Evolutionary conservation across 768 basidiomycete species (phyloP).

Genomic region (Boletus reticuloceps): DNA sequence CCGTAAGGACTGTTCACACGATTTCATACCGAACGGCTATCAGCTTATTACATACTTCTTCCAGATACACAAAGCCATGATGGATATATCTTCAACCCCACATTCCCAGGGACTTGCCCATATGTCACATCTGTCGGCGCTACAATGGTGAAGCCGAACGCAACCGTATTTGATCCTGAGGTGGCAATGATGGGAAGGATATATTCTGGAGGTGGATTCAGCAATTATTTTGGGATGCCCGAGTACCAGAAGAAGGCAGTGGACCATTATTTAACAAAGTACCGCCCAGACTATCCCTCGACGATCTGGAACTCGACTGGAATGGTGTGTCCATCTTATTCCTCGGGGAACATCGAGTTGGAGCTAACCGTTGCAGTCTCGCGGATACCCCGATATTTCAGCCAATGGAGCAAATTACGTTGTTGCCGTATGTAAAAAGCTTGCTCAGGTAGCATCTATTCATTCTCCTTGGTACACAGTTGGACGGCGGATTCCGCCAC

Average conservation of each 20-base stretch:
- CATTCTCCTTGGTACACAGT: constrained; percentile 1
- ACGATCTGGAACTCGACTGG: constrained; percentile 31
- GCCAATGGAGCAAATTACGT: constrained; percentile 36
- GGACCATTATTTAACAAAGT: constrained; percentile 28
- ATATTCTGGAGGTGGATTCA: constrained; percentile 44
- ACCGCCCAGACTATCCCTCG: constrained; percentile 26
- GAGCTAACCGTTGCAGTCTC: constrained; percentile 26
- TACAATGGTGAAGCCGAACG: constrained; percentile 41
- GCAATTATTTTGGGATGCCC: constrained; percentile 42
- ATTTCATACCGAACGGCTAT: neutral
- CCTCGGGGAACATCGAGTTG: too few relatives aligned
- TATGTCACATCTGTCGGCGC: constrained; percentile 51
- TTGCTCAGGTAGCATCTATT: neutral
- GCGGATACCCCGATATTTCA: constrained; percentile 38
- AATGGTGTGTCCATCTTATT: constrained; percentile 4
- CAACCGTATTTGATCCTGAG: constrained; percentile 45
- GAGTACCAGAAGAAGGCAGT: constrained; percentile 39
- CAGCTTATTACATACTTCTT: neutral
- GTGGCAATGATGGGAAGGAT: constrained; percentile 41
- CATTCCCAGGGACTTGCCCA: constrained; percentile 48
- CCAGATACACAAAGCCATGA: constrained; percentile 31
- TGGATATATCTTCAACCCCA: constrained; percentile 52
- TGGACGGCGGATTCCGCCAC: constrained; percentile 24
- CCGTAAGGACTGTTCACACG: constrained; percentile 10
- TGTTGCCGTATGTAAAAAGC: constrained; percentile 15